These are phyloP conservation scores for Apiospora rasikravindrae DNA, from an alignment of 2,329 filamentous ascomycete genomes.

Conservation along the genomic window DNA sequence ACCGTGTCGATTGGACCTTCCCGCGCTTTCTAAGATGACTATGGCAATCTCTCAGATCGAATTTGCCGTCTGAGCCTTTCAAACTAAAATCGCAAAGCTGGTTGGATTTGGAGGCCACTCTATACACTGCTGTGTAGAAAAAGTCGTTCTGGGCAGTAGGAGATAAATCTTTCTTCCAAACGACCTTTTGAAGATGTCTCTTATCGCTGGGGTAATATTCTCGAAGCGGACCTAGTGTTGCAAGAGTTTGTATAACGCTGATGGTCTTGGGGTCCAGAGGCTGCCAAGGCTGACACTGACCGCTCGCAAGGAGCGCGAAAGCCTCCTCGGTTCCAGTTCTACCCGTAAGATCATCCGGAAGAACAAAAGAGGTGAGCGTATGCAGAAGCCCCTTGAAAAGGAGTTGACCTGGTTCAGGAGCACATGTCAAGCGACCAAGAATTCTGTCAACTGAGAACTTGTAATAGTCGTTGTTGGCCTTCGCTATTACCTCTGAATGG, in stretches of 20 bases:
- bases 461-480: constrained; percentile 38
- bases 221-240: constrained; percentile 36
- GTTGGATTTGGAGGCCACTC: constrained; percentile 39
- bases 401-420: neutral
- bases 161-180: constrained; percentile 42
- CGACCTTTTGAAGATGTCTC: constrained; percentile 40
- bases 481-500: constrained; percentile 54
- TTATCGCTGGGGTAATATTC: constrained; percentile 44
- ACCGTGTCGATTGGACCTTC: neutral
- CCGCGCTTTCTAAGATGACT: neutral
- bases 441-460: neutral
- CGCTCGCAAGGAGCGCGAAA: constrained; percentile 54
- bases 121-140: constrained; percentile 35
- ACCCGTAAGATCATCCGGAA: constrained; percentile 62
- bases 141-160: constrained; percentile 46
- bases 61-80: neutral
- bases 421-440: neutral
- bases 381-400: constrained; percentile 47
- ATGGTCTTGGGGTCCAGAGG: constrained; percentile 29
- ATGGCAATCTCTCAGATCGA: too few relatives aligned
- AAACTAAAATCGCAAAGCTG: constrained; percentile 32
- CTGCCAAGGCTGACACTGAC: constrained; percentile 55
- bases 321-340: constrained; percentile 68
- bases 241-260: constrained; percentile 29
- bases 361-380: constrained; percentile 61